Conservation (phyloP, 495 filamentous ascomycete species). For the Penicillium ucsense region DNA sequence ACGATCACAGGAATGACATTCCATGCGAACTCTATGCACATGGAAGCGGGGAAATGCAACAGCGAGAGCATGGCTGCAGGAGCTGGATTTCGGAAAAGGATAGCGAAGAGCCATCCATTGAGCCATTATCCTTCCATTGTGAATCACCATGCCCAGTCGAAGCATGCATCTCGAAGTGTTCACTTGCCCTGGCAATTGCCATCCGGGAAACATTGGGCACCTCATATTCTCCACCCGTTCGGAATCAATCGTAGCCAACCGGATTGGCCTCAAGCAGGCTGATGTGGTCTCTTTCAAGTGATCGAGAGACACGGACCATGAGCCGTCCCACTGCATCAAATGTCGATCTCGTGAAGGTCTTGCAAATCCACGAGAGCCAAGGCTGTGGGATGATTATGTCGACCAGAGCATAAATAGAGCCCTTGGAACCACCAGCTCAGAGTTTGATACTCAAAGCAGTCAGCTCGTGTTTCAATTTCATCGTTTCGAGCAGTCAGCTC, state of each 20-base stretch:
- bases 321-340: slow-evolving; percentile 29
- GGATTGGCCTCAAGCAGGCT: slow-evolving; percentile 20
- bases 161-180: slow-evolving; percentile 37
- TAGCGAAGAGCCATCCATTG: slow-evolving; percentile 22
- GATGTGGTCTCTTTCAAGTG: slow-evolving; percentile 21
- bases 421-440: slow-evolving; percentile 21
- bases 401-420: slow-evolving; percentile 39
- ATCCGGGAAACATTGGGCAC: slow-evolving; percentile 27
- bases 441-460: slow-evolving; percentile 21
- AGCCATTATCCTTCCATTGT: slow-evolving; percentile 34
- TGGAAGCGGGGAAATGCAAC: slow-evolving; percentile 27
- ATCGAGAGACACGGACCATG: slow-evolving; percentile 26
- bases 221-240: slow-evolving; percentile 29
- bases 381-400: slow-evolving; percentile 19
- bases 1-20: slow-evolving; percentile 16
- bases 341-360: slow-evolving; percentile 28
- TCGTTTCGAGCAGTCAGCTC: slow-evolving; percentile 8
- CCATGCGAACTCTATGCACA: slow-evolving; percentile 24
- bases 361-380: slow-evolving; percentile 12
- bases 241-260: slow-evolving; percentile 27
- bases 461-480: slow-evolving; percentile 26
- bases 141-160: slow-evolving; percentile 26
- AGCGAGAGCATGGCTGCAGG: slow-evolving; percentile 25
- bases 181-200: slow-evolving; percentile 24
- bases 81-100: slow-evolving; percentile 21